Base-by-base conservation (phyloP, 371 early-diverging fungal species). In the Umbelopsis sp. region DNA sequence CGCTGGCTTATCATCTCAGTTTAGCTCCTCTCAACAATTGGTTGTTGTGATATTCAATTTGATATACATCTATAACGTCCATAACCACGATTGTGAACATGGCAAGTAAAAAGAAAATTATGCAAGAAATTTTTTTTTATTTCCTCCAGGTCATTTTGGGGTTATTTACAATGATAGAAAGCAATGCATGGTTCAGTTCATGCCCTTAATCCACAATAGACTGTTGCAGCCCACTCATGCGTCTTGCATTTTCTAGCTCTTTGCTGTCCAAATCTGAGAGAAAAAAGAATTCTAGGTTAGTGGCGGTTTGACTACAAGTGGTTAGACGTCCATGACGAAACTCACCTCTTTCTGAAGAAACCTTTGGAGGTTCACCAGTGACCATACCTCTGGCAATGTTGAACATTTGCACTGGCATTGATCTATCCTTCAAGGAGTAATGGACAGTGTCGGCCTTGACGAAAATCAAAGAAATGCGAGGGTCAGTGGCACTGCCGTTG, bases 401-500 rank as follows among this genome's bases (percentile, higher is more conserved):
- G 65, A 70, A 76, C n/a, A 71, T 57, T n/a, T 73, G 65, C 1
- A 76, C 44, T 46, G 76, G 73, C 5, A 67, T 44, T 25, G 63
- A n/a, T 8, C 53, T 41, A 29, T 72, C 76, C 48, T 73, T 69
- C 18, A 71, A 62, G 4, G 67, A 65, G 46, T 76, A 73, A 32
- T 76, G 76, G 10, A 76, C 76, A 0, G 74, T 73, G 4, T 68
- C 70, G 12, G 74, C 76, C 37, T 69, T 67, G 50, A 76, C 76
- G 52, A 66, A 72, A 32, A 76, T 73, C 14, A 76, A 63, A 1
- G 73, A 66, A 44, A 84, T 74, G 2, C 85, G 74, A 9, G 85
- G 85, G 70, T 85, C 85, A 24, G 71, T 65, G 9, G 76, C 70
- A 16, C 79, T 72, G n/a, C 83, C 85, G 46, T 76, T 73, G 64